Evolutionary conservation across 2,329 filamentous ascomycete species (phyloP).

Genomic region (Fusarium subglutinans): DNA sequence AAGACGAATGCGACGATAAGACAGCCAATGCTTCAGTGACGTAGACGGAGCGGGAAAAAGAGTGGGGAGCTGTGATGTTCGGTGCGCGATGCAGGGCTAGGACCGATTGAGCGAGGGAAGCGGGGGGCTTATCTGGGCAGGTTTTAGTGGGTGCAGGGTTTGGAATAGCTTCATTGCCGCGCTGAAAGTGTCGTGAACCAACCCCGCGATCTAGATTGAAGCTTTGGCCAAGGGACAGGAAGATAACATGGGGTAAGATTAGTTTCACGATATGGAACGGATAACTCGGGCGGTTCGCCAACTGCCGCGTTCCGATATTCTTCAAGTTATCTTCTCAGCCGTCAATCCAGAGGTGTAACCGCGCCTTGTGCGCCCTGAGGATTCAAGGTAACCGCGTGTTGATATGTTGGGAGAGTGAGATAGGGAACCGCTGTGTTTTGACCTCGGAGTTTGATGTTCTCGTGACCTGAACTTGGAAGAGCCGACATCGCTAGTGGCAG

Average conservation of each 20-base stretch:
- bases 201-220: constrained; percentile 27
- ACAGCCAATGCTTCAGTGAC: constrained; percentile 37
- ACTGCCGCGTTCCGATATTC: not conserved
- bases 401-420: not conserved
- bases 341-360: not conserved
- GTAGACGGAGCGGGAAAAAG: constrained; percentile 13
- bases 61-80: constrained; percentile 19
- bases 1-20: constrained; percentile 38
- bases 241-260: not conserved
- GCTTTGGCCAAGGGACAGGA: constrained; percentile 10
- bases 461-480: constrained; percentile 7
- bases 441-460: not conserved
- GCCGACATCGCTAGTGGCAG: constrained; percentile 32
- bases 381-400: not conserved
- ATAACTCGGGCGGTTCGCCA: not conserved
- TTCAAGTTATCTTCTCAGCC: not conserved
- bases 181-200: constrained; percentile 1
- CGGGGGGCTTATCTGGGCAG: not conserved
- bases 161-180: constrained; percentile 27
- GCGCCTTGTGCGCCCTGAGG: constrained; percentile 2
- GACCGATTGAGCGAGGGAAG: not conserved
- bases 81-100: constrained; percentile 31
- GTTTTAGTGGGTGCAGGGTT: not conserved
- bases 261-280: not conserved
- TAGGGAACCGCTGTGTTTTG: not conserved